Evolutionary conservation across 371 early-diverging fungal species (phyloP).

Genomic region (Thermomucor indicae-seudaticae): DNA sequence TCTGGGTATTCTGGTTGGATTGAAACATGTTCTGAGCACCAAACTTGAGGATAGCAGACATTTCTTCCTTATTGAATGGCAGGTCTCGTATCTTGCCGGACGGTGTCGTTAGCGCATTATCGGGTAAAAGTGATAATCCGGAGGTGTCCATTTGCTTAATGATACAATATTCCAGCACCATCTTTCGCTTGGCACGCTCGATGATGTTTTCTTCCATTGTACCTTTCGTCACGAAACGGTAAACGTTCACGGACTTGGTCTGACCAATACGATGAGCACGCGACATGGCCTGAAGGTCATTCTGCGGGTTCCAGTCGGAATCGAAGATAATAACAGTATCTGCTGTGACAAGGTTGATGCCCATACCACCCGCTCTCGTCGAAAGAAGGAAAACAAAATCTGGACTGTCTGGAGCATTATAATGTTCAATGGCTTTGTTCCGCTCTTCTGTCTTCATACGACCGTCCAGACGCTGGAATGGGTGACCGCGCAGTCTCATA

Average conservation of each 20-base stretch:
- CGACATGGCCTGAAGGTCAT: slow-evolving; percentile 99
- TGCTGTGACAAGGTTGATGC: slow-evolving; percentile 97
- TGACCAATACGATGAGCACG: slow-evolving; percentile 99
- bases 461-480: slow-evolving; percentile 97
- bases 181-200: slow-evolving; percentile 97
- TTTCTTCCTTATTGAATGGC: slow-evolving; percentile 75
- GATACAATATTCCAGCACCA: slow-evolving; percentile 97
- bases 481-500: slow-evolving; percentile 76
- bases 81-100: slow-evolving; percentile 46
- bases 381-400: slow-evolving; percentile 99
- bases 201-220: slow-evolving; percentile 99
- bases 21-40: slow-evolving; percentile 96
- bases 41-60: slow-evolving; percentile 94
- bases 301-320: slow-evolving; percentile 99
- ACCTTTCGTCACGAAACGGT: slow-evolving; percentile 96
- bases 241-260: slow-evolving; percentile 97
- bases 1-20: slow-evolving; percentile 66
- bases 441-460: slow-evolving; percentile 88
- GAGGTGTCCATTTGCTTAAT: slow-evolving; percentile 98
- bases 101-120: slow-evolving; percentile 41
- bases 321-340: slow-evolving; percentile 99
- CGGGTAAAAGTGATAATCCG: slow-evolving; percentile 65
- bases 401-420: slow-evolving; percentile 93
- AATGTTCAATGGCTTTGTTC: slow-evolving; percentile 96
- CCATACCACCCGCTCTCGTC: slow-evolving; percentile 98